A percentile compares a stretch with the other conserved stretches of the same genome.
These are phyloP conservation scores for Syzygium malaccense DNA, from an alignment of 441 rosid genomes.

Conservation along the genomic window DNA sequence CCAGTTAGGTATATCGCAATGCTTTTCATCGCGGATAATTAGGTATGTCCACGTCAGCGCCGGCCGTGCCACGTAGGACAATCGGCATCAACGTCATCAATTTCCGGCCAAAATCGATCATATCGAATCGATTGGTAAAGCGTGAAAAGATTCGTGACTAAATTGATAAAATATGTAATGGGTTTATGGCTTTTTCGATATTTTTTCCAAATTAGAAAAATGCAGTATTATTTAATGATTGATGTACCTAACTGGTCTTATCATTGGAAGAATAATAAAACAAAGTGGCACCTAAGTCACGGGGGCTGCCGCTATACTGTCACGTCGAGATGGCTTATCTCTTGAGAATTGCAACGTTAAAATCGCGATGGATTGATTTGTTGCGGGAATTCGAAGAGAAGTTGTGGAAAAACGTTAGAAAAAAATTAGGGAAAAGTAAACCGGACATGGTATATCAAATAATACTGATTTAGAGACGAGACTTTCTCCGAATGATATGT, in stretches of 20 bases:
- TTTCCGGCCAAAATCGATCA: too few species aligned
- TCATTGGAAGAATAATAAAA: not conserved
- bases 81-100: too few species aligned
- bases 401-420: not conserved
- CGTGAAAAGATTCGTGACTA: too few species aligned
- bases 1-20: too few species aligned
- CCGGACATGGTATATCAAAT: not conserved
- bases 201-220: not conserved
- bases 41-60: too few species aligned
- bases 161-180: too few species aligned
- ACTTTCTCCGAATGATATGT: too few species aligned
- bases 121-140: too few species aligned
- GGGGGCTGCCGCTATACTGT: not conserved
- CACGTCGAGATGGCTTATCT: not conserved
- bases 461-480: too few species aligned
- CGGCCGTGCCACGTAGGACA: too few species aligned
- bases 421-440: rapidly evolving
- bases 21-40: too few species aligned
- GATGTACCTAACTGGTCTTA: not conserved
- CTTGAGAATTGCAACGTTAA: not conserved
- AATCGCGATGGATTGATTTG: not conserved
- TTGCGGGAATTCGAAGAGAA: not conserved
- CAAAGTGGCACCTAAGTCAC: not conserved
- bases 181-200: too few species aligned
- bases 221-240: not conserved